Base-by-base conservation (phyloP, 2,329 filamentous ascomycete genomes). In the Beauveria australis region DNA sequence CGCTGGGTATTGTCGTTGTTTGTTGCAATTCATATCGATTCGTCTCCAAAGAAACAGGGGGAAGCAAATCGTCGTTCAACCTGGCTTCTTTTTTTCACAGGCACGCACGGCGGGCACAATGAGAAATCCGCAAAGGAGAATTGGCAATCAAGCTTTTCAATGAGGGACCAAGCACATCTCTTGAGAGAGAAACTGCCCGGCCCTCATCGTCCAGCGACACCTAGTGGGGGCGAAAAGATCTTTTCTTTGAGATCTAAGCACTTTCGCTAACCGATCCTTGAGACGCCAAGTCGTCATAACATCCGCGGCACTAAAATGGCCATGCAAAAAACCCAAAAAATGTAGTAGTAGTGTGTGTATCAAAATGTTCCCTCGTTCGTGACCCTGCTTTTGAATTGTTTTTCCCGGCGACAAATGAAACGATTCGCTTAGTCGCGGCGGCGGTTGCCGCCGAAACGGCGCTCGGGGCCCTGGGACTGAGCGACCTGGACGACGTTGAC, bases 401-500 rank as follows among this genome's bases (percentile, higher is more conserved):
- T 47, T 60, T 28, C 30, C 43, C n/a, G 43, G 44, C 24, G 49
- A 60, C 49, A 60, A 54, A 60, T 48, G 53, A 59, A 62, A 54
- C 10, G 47, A 59, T 19, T 59, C 63, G 64, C 68, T 76, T 78
- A 76, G 70, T 80, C 78, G 68, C 75, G 75, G 68, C 75, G 71
- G 68, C 86, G 85, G 80, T 89, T 86, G 73, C 81, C 83, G 80
- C 81, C 83, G 80, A 89, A 92, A 75, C 90, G 85, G 74, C 89
- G 88, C 82, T 97, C 92, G 74, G 84, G 79, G 67, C 84, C 79
- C 83, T 97, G 92, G 77, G 91, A 86, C 83, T 97, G 92, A 70
- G 88, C 83, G 70, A 99, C 92, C 69, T 88, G 81, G 71, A 95
- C 87, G 73, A 97, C 91, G 81, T 95, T 97, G 88, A 96, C 91